Base-by-base conservation (phyloP, 2,329 filamentous ascomycete genomes). In the Trichoderma harzianum region DNA sequence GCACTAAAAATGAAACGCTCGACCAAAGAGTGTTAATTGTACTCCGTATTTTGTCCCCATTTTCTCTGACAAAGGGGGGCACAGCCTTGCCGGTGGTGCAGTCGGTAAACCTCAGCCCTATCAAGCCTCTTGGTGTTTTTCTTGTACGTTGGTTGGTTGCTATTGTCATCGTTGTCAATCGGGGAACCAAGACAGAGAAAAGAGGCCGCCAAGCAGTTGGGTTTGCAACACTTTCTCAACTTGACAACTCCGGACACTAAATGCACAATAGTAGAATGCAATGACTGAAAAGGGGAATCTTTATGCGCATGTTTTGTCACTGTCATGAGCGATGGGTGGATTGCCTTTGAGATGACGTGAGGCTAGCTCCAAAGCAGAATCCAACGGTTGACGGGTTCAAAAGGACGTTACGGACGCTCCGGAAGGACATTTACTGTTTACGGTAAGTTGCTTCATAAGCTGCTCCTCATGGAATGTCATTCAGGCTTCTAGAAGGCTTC, bases 401-500 rank as follows among this genome's bases (percentile, higher is more conserved):
- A 43, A 26, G 18, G 21, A 43, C 32, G 24, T 21, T 16, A 36
- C 66, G 66, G 66, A 69, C 66, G 36, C 55, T 24, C 32, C 66
- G 66, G 36, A 47, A 26, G 24, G 36, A 12, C 53, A 28, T 58
- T 69, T 61, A 28, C 66, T 69, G n/a, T 32, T 69, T 61, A 28
- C 11, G 66, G 66, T 39, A 69, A 60, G 55, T 43, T 36, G n/a
- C 30, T 7, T 36, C 12, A 39, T 32, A 65, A 65, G 63, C 43
- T 58, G 47, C 32, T 67, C 21, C 51, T 66, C 64, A 39, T 5
- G 32, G 8, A 51, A 51, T 69, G 66, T 47, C 36, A 61, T 34
- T 34, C 3, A 24, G 55, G 55, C 55, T 69, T 69, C 66, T 69
- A 61, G 66, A 69, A 69, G 36, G 21, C 26, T 69, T 61, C 65